Conservation (phyloP, 106 monocot species). For the Agapanthus africanus region DNA sequence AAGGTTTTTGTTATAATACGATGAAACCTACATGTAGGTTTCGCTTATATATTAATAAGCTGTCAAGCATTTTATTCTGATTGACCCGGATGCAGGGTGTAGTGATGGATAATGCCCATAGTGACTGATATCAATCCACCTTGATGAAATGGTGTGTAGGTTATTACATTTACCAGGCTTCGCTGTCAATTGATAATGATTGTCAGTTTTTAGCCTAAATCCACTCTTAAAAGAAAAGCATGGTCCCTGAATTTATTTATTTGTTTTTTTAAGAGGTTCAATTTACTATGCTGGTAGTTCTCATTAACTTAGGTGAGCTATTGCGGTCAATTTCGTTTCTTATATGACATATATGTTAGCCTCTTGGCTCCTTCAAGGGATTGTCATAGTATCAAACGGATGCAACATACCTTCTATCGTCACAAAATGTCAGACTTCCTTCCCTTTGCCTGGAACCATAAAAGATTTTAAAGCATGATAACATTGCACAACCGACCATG, state of each 20-base stretch:
- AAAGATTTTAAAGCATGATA: not conserved
- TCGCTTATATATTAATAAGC: not conserved
- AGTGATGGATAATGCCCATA: not conserved
- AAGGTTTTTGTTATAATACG: not conserved
- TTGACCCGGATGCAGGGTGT: not conserved
- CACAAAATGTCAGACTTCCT: not conserved
- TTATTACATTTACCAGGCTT: too few relatives aligned
- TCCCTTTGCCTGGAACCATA: not conserved
- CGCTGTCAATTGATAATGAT: not conserved
- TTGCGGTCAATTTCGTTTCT: not conserved
- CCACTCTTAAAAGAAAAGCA: not conserved
- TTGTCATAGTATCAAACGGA: too few relatives aligned
- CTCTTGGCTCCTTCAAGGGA: not conserved
- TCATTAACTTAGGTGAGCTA: not conserved
- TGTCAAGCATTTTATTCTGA: not conserved
- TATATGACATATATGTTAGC: constrained; percentile 2
- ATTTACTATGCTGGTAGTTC: too few relatives aligned
- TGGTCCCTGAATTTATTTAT: not conserved
- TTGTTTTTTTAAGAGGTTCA: not conserved
- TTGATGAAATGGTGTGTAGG: not conserved
- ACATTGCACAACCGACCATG: not conserved
- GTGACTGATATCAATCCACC: not conserved
- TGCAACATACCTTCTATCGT: not conserved
- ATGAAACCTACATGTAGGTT: not conserved
- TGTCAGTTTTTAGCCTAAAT: not conserved